A percentile compares a stretch with the other conserved stretches of the same genome.
Conservation (phyloP, 164 flowering plant genomes). For the grape (Vitis vinifera) region ASM3070453v1 NC_081808.1:940001-940500, state of each 20-base stretch:
- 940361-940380: constrained; percentile 25
- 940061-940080: no score
- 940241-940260: neutral
- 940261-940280: constrained; percentile 1
- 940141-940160: no score
- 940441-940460: constrained; percentile 44
- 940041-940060: no score
- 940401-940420: constrained; percentile 35
- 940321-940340: neutral
- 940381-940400: constrained; percentile 33
- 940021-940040: no score
- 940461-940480: constrained; percentile 67
- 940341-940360: constrained; percentile 3
- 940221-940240: constrained; percentile 35
- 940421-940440: constrained; percentile 41
- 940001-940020: no score
- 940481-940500: constrained; percentile 65
- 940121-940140: no score
- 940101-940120: no score
- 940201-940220: constrained; percentile 13
- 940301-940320: neutral
- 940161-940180: no score
- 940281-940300: neutral
- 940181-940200: no score
- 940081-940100: no score